Percentiles rank a stretch among this genome's conserved stretches.
Conservation (phyloP, 2,329 filamentous ascomycete genomes). For the Pseudofabraea citricarpa region DNA sequence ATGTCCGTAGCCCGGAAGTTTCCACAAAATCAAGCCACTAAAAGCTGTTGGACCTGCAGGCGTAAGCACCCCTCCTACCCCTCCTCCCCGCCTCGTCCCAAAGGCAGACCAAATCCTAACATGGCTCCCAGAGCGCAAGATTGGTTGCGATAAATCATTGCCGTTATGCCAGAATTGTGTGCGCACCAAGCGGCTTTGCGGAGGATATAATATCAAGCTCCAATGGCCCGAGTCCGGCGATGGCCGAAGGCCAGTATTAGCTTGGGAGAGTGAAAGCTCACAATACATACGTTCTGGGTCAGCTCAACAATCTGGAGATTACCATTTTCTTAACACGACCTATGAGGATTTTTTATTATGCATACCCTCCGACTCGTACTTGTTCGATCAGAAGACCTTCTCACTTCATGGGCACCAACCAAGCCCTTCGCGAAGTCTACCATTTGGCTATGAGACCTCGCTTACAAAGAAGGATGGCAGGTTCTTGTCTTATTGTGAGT, state of each 20-base stretch:
- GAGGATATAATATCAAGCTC: constrained; percentile 41
- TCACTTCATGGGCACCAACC: constrained; percentile 26
- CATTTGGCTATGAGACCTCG: constrained; percentile 26
- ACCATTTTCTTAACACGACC: constrained; percentile 1
- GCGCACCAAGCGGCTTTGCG: constrained; percentile 35
- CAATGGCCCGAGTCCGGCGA: constrained; percentile 43
- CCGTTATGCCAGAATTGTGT: constrained; percentile 40
- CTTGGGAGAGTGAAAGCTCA: too few species aligned
- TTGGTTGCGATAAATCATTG: constrained; percentile 39
- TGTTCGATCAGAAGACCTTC: background rate
- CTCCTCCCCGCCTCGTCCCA: constrained; percentile 6
- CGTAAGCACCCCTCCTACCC: constrained; percentile 22
- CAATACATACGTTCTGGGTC: too few species aligned
- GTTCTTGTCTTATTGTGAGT: constrained; percentile 17
- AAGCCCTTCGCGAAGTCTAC: constrained; percentile 32
- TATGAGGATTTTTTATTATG: background rate
- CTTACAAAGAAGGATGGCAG: too few species aligned
- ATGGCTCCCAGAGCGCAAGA: constrained; percentile 36
- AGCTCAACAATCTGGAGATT: background rate
- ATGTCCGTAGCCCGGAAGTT: too few species aligned
- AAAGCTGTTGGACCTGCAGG: constrained; percentile 41
- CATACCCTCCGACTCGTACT: background rate
- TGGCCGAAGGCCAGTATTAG: constrained; percentile 29
- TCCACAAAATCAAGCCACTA: too few species aligned
- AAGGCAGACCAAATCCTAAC: constrained; percentile 5